Evolutionary conservation across 1,139 yeast species (phyloP), one percentile per base, ranked within the genome.

Genomic region (Meyerozyma carpophila): DNA sequence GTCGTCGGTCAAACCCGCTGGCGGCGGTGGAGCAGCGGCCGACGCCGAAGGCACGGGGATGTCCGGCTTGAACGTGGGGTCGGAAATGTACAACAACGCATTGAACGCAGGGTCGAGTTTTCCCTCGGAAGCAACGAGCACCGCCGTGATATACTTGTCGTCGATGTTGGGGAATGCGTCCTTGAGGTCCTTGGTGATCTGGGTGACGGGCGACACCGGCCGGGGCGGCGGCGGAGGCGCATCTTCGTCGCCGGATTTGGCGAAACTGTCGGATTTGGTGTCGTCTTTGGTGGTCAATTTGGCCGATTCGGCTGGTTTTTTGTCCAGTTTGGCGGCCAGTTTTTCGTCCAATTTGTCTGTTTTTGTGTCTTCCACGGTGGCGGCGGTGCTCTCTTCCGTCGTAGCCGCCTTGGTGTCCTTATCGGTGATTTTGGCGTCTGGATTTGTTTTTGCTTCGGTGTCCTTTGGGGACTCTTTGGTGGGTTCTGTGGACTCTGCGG

Each of bases 121-220:
- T 24, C 95, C 96, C 41, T 76, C 80, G 14, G 95, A 81, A 2
- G 98, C 98, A 57, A 93, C 86, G 46, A 90, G 70, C 2, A 88
- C 84, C 24, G 95, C 91, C 41, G 83, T 79, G 50, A 89, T 73
- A 50, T 82, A 76, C 50, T 81, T 79, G 32, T 79, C 84, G 43
- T 88, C 95, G 26, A 79, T 66, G 20, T 70, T 66, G 1, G 98
- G 97, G 62, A 90, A 90, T 1, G 97, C 96, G 21, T 86, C 94
- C 55, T 76, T 73, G 51, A 90, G 70, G 45, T 80, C 78, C 28
- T 73, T 68, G 49, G 76, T 71, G 40, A 81, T 71, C 51, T 71
- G 69, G 29, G 77, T 66, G 38, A 72, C 68, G 18, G 88, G 85
- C 8, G 84, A 75, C 11, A 70, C 60, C 10, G 90, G 91, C 54